Evolutionary conservation across 2,329 filamentous ascomycete genomes (phyloP).

Genomic region (Thelonectria olida): DNA sequence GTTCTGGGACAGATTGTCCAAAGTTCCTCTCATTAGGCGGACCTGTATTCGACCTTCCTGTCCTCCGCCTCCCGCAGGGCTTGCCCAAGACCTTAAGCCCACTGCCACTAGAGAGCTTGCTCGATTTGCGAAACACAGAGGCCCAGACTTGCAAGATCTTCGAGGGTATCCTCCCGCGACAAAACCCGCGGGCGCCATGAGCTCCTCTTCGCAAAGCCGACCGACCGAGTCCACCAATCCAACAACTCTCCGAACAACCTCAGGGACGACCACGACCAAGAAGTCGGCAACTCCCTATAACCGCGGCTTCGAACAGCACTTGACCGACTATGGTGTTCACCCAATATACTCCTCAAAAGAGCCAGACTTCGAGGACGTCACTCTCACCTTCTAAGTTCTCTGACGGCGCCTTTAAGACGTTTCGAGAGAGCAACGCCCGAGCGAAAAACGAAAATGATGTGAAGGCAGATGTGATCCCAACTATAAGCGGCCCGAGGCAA

Average conservation of each 20-base stretch:
- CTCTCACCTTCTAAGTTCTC: conserved; percentile 49
- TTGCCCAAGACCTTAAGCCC: too few relatives aligned
- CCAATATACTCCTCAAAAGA: conserved; percentile 36
- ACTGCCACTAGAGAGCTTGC: too few relatives aligned
- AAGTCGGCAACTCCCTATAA: conserved; percentile 41
- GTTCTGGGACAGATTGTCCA: too few relatives aligned
- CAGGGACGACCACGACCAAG: conserved; percentile 1
- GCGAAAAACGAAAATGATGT: conserved; percentile 48
- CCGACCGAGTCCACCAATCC: conserved; percentile 19
- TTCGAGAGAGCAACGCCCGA: conserved; percentile 38
- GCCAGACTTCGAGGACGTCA: conserved; percentile 46
- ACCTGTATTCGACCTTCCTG: too few relatives aligned
- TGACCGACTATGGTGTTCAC: conserved; percentile 47
- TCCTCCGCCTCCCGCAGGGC: too few relatives aligned
- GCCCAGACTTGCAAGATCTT: too few relatives aligned
- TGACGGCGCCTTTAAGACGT: conserved; percentile 40
- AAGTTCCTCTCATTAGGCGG: too few relatives aligned
- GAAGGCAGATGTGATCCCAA: conserved; percentile 43
- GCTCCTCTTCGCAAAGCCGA: conserved; percentile 22
- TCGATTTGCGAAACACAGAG: too few relatives aligned
- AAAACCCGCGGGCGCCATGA: conserved; percentile 18
- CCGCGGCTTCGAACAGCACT: conserved; percentile 47
- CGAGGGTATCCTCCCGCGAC: too few relatives aligned
- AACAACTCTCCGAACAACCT: not conserved
- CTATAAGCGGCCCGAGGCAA: conserved; percentile 36